Conservation (phyloP, 2,329 filamentous ascomycete genomes). For the Phyllosticta citrichinensis region DNA sequence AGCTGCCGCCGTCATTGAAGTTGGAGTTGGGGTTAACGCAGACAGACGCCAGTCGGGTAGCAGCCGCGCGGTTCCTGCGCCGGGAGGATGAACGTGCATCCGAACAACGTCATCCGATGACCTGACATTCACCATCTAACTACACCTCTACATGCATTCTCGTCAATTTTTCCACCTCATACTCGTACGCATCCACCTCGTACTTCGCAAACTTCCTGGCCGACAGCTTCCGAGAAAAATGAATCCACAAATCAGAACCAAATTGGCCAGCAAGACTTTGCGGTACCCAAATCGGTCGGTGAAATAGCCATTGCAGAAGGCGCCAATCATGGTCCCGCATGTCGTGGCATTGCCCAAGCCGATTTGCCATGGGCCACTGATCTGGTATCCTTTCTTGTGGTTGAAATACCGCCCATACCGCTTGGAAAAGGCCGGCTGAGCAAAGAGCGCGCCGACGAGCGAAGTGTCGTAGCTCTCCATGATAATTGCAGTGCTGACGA, state of each 20-base stretch:
- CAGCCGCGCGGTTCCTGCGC: not conserved
- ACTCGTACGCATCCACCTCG: not conserved
- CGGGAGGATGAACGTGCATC: not conserved
- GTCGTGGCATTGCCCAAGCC: slow-evolving; percentile 36
- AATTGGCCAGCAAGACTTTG: slow-evolving; percentile 32
- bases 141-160: not conserved
- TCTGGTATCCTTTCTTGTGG: slow-evolving; percentile 26
- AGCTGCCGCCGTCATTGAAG: too few relatives aligned
- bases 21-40: too few relatives aligned
- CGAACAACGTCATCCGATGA: not conserved
- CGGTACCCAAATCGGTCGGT: slow-evolving; percentile 36
- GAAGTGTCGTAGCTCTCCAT: slow-evolving; percentile 86
- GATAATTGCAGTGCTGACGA: slow-evolving; percentile 77
- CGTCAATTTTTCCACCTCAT: not conserved
- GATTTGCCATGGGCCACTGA: slow-evolving; percentile 36
- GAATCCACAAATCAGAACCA: slow-evolving; percentile 31
- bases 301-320: slow-evolving; percentile 36
- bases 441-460: slow-evolving; percentile 67
- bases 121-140: too few relatives aligned
- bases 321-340: slow-evolving; percentile 35
- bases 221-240: slow-evolving; percentile 27
- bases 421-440: slow-evolving; percentile 33
- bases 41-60: too few relatives aligned
- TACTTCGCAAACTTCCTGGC: slow-evolving; percentile 18
- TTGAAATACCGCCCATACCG: slow-evolving; percentile 30